These are phyloP conservation scores for Mucor ambiguus DNA, from an alignment of 371 early-diverging fungal species.

Conservation along the genomic window DNA sequence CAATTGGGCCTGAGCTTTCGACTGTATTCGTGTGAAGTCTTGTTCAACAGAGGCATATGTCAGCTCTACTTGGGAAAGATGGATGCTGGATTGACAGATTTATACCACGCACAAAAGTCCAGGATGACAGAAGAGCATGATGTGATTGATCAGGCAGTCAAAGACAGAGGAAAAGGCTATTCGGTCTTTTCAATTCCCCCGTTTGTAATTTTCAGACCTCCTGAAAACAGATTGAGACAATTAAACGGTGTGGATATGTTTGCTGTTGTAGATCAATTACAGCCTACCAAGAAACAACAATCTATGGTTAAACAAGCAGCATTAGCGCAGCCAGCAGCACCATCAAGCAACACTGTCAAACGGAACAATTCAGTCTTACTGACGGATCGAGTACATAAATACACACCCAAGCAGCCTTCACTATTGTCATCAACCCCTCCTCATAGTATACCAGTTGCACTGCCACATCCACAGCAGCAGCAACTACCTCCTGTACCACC, in stretches of 20 bases:
- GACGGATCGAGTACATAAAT: constrained; percentile 7
- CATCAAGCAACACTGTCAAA: constrained; percentile 1
- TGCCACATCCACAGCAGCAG: constrained; percentile 7
- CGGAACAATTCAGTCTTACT: constrained; percentile 42
- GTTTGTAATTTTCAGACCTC: constrained; percentile 80
- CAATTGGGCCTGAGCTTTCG: constrained; percentile 91
- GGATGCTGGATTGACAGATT: constrained; percentile 74
- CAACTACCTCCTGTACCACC: constrained; percentile 13
- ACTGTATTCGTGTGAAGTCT: constrained; percentile 85
- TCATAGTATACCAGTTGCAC: background rate
- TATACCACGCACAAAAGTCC: constrained; percentile 72
- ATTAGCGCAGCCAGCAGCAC: background rate
- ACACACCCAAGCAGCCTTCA: constrained; percentile 8
- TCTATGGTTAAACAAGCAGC: constrained; percentile 3
- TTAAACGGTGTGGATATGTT: constrained; percentile 39
- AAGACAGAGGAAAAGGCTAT: constrained; percentile 71
- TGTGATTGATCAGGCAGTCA: constrained; percentile 74
- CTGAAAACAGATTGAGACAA: constrained; percentile 66
- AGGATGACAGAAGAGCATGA: constrained; percentile 75
- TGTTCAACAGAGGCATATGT: constrained; percentile 90
- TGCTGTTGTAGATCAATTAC: constrained; percentile 26
- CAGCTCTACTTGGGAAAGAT: constrained; percentile 76
- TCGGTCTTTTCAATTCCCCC: constrained; percentile 81
- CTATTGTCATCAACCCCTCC: background rate
- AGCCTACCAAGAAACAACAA: background rate